Base-by-base conservation (phyloP, 768 basidiomycete species). In the Holtermanniella nyarrowii region DNA sequence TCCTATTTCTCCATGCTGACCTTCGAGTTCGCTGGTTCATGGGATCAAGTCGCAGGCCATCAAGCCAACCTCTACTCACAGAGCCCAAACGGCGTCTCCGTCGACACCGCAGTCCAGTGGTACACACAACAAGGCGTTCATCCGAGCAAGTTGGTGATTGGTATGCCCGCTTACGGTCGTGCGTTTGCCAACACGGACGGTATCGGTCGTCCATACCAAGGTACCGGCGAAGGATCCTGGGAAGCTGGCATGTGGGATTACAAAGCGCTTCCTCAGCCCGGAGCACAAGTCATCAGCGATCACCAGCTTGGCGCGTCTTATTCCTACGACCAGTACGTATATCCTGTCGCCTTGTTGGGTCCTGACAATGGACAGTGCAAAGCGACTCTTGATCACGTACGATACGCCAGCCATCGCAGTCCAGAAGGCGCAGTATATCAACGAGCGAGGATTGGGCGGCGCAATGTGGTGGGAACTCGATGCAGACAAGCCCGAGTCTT, bases 141-240 rank as follows among this genome's bases (percentile, higher is more conserved):
- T 3, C 79, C 80, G 12, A 75, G 79, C 65, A 95, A 93, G 74
- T 74, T 99, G 48, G 80, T 97, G 47, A 72, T 97, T 53, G 93
- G 93, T 11, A 79, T 97, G 43, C 95, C 95, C 0, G 77, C 95
- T 3, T 99, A 97, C 59, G 95, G 95, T 0, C 81, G 93, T 22
- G 85, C 85, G 40, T 99, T 99, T 76, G 75, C 81, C 66, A 81
- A 83, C 63, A 90, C 90, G 0, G 72, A 79, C 42, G 93, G 93
- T 0, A 86, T 87, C 4, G 89, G 88, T 0, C 66, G 74, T 13
- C 76, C 85, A 0, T 99, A 83, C 74, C 78, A 78, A 12, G 91
- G 93, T 25, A 51, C 86, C 42, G 95, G 93, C 3, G 79, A 76
- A 45, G 93, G 93, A 26, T 84, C 79, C 42, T 97, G 93, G 93